Percentiles rank a stretch among this genome's conserved stretches.
Conservation (phyloP, 805 yeast species). For the Candida boidinii region DNA sequence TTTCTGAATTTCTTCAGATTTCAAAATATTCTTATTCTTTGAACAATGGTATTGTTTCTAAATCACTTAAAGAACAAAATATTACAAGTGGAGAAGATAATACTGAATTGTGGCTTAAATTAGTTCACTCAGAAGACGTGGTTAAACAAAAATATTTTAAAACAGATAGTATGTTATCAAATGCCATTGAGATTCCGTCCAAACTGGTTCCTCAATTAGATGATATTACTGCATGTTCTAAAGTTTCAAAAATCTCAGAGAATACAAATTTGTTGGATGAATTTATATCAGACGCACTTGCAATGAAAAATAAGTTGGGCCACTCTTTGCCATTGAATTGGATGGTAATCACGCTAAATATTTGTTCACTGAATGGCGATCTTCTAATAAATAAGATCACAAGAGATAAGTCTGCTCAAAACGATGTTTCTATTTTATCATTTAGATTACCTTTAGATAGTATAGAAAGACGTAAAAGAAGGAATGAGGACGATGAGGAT, state of each 20-base stretch:
- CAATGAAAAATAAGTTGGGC: conserved; percentile 4
- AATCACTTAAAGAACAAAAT: too few relatives aligned
- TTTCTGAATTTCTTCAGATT: too few relatives aligned
- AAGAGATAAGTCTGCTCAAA: too few relatives aligned
- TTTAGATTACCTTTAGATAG: conserved; percentile 52
- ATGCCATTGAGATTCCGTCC: conserved; percentile 8
- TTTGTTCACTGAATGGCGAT: conserved; percentile 49
- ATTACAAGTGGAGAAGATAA: too few relatives aligned
- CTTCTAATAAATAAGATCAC: conserved; percentile 32
- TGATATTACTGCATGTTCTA: neutral
- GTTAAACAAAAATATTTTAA: conserved; percentile 17
- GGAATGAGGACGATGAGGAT: conserved; percentile 40
- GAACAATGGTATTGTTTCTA: too few relatives aligned
- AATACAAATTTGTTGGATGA: too few relatives aligned
- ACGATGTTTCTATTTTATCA: conserved; percentile 29
- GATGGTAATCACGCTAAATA: conserved; percentile 54
- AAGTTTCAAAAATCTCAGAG: too few relatives aligned
- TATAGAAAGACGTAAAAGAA: conserved; percentile 36
- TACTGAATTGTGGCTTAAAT: too few relatives aligned
- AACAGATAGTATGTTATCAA: conserved; percentile 17
- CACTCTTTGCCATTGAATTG: conserved; percentile 37
- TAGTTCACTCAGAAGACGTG: conserved; percentile 18
- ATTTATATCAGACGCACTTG: too few relatives aligned
- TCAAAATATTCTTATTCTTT: too few relatives aligned
- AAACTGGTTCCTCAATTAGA: conserved; percentile 10